Base-by-base conservation (phyloP, 1,139 yeast species). In the Blastobotrys apis region DNA sequence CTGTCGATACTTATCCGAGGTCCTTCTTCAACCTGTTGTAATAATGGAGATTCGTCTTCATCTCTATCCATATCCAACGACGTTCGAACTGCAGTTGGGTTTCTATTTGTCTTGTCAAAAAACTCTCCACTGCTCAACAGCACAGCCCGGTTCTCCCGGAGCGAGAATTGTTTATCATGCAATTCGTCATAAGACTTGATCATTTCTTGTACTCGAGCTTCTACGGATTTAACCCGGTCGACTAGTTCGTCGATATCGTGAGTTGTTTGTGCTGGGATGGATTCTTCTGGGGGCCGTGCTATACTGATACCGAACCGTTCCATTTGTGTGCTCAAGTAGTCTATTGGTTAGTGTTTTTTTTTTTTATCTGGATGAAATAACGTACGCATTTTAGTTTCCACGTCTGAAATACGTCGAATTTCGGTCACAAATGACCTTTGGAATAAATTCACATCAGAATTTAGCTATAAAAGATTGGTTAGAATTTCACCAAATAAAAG, bases 401-500 rank as follows among this genome's bases (percentile, higher is more conserved):
- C 73, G 52, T 79, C 75, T 57, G 81, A 85, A 42, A 78, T 63
- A 42, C 75, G 71, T 53, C 95, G 75, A 47, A 88, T 78, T 56
- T 94, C 97, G 54, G 75, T 75, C 40, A 92, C 88, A 62, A 84
- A 92, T 0, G 95, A 79, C 51, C 98, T 73, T 65, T 92, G 98
- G 67, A 92, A 92, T 10, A 90, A 75, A 47, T 84, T 82, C 45
- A 87, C 78, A 58, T 77, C 79, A 33, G 83, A 71, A 65, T 92
- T 92, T 40, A 60, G 53, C 56, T 53, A 16, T 20, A 32, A 17
- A 23, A 10, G 26, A 10, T 23, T 23, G 20, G 69, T 53, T 49
- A 41, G 41, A 23, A 22, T 19, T 17, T 26, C 37, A 20, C 2
- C 16, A 10, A 15, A 13, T 15, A 19, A 13, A 5, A 9, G 21